Conservation (phyloP, 1,284 basidiomycete genomes). For the Ganoderma lingzhi region DNA sequence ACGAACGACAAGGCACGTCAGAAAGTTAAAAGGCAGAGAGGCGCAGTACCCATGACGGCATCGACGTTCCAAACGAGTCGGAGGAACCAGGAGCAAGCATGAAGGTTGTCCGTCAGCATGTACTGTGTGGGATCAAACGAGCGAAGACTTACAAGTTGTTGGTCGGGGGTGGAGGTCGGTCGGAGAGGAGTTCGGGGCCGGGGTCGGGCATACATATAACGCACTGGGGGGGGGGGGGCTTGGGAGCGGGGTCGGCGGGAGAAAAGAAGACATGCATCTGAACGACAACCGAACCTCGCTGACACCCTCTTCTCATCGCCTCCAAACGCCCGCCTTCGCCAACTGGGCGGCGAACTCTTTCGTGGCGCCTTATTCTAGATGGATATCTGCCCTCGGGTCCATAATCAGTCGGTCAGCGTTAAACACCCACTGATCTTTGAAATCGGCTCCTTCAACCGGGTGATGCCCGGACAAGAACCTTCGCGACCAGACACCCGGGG, state of each 20-base stretch:
- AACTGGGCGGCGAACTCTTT: not conserved
- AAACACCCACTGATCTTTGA: not conserved
- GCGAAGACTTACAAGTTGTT: not conserved
- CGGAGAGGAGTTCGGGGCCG: not conserved
- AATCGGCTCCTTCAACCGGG: not conserved
- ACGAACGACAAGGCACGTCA: not conserved
- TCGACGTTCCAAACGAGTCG: conserved; percentile 4
- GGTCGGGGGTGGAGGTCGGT: not conserved
- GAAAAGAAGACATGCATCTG: not conserved
- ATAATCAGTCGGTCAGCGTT: not conserved
- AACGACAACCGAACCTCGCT: not conserved
- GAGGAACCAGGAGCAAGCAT: conserved; percentile 4
- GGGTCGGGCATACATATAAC: conserved; percentile 1
- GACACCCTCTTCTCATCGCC: conserved; percentile 7
- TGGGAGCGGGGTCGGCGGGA: not conserved
- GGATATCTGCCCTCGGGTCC: not conserved
- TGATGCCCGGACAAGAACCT: not conserved
- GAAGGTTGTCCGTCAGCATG: not conserved
- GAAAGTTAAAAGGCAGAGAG: not conserved
- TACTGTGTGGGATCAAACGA: not conserved
- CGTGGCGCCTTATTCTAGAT: not conserved
- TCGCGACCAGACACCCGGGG: not conserved
- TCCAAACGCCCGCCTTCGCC: not conserved
- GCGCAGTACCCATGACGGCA: not conserved
- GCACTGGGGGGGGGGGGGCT: not conserved